phyloP scores from a whole-genome alignment of 305 asterid genomes.

The Plantago rigida region DNA sequence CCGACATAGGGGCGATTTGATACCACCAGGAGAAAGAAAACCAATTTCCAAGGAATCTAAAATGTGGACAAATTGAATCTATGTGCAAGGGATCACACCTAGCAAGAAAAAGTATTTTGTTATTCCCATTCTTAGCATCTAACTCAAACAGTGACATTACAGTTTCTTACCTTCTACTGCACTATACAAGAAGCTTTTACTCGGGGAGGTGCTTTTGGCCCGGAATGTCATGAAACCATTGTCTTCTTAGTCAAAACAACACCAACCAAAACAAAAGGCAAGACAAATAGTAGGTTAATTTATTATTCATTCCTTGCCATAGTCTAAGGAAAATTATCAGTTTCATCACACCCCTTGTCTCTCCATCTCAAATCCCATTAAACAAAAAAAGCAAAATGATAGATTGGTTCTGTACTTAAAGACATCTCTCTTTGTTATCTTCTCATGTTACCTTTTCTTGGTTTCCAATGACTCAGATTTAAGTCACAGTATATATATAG shows the following conservation, averaged over 20 bases:
- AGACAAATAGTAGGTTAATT: background rate
- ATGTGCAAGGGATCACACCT: too few species aligned
- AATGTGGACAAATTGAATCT: too few species aligned
- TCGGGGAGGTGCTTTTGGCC: too few species aligned
- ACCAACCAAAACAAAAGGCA: slow-evolving; percentile 25
- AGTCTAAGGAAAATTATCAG: too few species aligned
- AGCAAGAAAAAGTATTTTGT: too few species aligned
- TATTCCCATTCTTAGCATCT: too few species aligned
- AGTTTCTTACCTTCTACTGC: slow-evolving; percentile 29
- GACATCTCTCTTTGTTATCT: too few species aligned
- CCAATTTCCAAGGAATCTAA: too few species aligned
- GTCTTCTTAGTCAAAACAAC: slow-evolving; percentile 21
- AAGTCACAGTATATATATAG: slow-evolving; percentile 14
- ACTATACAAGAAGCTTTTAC: slow-evolving; percentile 25
- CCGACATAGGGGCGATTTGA: too few species aligned
- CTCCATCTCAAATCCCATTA: background rate
- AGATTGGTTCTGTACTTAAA: too few species aligned
- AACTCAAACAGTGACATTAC: background rate
- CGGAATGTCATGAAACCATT: slow-evolving; percentile 16
- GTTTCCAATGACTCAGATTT: background rate
- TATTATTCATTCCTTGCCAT: too few species aligned
- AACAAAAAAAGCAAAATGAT: background rate
- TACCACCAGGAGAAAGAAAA: too few species aligned
- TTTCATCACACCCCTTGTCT: background rate
- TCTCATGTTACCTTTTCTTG: background rate